Evolutionary conservation across 352 stramenopile species (phyloP).

Genomic region (Globisporangium viniferum): DNA sequence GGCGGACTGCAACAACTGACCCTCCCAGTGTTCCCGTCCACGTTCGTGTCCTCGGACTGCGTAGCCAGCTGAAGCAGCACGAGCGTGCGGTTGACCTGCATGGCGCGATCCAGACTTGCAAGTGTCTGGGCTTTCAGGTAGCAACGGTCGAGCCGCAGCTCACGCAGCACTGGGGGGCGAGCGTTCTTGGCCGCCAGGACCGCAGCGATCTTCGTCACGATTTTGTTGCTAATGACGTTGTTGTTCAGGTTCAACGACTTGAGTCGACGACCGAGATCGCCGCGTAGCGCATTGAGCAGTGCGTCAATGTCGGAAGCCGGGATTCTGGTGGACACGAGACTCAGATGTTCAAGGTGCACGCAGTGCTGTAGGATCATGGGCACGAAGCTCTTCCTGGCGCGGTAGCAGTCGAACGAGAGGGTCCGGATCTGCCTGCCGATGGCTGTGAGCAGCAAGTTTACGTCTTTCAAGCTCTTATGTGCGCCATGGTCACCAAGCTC

Average conservation of each 20-base stretch:
- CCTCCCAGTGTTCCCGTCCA: neutral
- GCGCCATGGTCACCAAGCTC: neutral
- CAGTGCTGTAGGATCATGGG: conserved; percentile 1
- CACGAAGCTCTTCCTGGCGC: neutral
- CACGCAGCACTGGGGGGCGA: neutral
- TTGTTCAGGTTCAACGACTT: conserved; percentile 1
- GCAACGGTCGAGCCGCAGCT: neutral
- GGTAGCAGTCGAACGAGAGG: neutral
- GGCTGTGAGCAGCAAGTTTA: neutral
- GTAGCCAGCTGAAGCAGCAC: neutral
- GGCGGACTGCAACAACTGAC: neutral
- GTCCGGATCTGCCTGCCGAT: neutral
- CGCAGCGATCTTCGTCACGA: neutral
- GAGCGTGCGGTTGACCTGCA: neutral
- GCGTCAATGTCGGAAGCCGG: neutral
- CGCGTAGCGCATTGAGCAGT: neutral
- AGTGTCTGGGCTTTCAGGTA: neutral
- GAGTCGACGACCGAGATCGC: neutral
- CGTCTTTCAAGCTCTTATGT: neutral
- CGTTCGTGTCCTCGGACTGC: neutral
- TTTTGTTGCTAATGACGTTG: neutral
- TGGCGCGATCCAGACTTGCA: neutral
- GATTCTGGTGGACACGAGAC: neutral
- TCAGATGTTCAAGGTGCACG: neutral
- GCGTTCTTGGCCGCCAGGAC: neutral